Evolutionary conservation across 305 asterid species (phyloP), one percentile per base, ranked within the genome.

Genomic region (Coffea humblotiana): DNA sequence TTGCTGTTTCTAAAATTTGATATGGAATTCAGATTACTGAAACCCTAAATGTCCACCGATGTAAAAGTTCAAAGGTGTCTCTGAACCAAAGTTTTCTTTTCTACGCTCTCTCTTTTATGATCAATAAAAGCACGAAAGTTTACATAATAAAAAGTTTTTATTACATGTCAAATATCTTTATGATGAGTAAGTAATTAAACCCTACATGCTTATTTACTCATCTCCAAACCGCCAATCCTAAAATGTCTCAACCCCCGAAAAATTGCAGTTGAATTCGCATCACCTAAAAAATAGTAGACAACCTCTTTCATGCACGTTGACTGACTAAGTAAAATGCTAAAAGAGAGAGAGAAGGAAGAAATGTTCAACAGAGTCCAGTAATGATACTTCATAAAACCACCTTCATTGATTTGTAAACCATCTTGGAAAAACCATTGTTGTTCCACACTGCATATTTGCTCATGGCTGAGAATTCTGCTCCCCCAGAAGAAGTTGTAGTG

Each of bases 391-490:
- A 25, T 15, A 8, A 69, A 14, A 19, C 9, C 25, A 29, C 19
- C 1, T 14, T 15, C 3, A 2, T 40, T 23, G 11, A 40, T 40
- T 0, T 29, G 2, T 40, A 18, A 69, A 8, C 52, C 27, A 16
- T 66, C 23, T 66, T 11, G 3, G 18, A 47, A 72, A 8, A 19
- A 23, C 76, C 21, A 13, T 56, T 6, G 32, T 74, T 27, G n/a
- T 56, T 23, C 27, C 19, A 19, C 19, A 6, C 37, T n/a, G 14
- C 37, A 27, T 60, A 3, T 37, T 37, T 37, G 43, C 68, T 75
- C 81, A 85, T 85, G 88, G 83, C 84, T 63, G 81, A 85, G 78
- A 80, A 80, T 23, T 4, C 71, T 35, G 18, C 67, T 16, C 66
- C 78, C n/a, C 48, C 76, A 27, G 79, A 80, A 71, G 18, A 71